These are phyloP conservation scores for Torulaspora indica DNA, from an alignment of 805 yeast genomes.

Conservation along the genomic window DNA sequence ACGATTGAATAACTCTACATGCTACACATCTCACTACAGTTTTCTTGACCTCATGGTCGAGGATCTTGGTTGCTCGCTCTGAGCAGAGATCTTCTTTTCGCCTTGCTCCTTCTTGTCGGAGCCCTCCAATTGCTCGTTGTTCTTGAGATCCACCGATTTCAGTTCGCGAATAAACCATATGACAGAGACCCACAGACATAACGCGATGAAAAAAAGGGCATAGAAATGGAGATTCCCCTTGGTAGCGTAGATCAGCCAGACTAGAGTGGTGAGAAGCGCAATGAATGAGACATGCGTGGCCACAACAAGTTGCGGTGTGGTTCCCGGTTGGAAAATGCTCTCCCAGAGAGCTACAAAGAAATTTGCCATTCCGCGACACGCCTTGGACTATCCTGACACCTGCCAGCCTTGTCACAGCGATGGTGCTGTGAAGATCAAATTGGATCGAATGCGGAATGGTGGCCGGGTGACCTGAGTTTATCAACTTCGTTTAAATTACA, in stretches of 20 bases:
- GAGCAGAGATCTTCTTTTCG: neutral
- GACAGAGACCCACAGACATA: slow-evolving; percentile 68
- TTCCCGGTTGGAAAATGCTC: slow-evolving; percentile 87
- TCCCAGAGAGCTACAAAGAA: slow-evolving; percentile 67
- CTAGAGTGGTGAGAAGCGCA: slow-evolving; percentile 51
- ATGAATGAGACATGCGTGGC: slow-evolving; percentile 86
- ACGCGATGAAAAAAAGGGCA: slow-evolving; percentile 50
- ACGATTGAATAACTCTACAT: no score
- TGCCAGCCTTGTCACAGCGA: neutral
- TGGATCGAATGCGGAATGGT: neutral
- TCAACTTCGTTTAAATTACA: neutral
- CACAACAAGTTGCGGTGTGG: slow-evolving; percentile 78
- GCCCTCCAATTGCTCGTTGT: slow-evolving; percentile 32
- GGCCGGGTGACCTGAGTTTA: neutral
- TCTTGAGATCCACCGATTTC: slow-evolving; percentile 37
- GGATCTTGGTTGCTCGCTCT: no score
- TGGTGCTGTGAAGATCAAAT: neutral
- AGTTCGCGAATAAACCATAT: slow-evolving; percentile 85
- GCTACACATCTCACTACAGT: neutral
- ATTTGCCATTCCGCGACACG: slow-evolving; percentile 4
- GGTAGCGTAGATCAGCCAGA: slow-evolving; percentile 54
- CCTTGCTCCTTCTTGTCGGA: slow-evolving; percentile 19
- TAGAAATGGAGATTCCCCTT: slow-evolving; percentile 63
- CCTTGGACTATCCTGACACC: neutral
- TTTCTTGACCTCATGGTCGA: slow-evolving; percentile 8